Conservation (phyloP, 129 eudicot genomes). For the Erigeron canadensis region DNA sequence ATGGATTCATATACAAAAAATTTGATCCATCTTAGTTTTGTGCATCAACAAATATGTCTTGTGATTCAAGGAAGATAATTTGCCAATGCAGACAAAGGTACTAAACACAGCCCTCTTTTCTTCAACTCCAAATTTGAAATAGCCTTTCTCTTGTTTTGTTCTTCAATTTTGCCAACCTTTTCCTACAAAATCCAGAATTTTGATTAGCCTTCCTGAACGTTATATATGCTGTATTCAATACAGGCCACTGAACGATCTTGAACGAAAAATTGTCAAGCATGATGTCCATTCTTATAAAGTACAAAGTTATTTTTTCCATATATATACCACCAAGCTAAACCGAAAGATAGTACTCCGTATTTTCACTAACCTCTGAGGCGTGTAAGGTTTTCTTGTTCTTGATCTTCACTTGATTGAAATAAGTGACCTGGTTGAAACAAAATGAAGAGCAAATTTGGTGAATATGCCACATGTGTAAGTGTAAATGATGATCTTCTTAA, state of each 20-base stretch:
- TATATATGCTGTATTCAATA: neutral
- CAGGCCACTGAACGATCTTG: no score
- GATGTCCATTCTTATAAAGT: no score
- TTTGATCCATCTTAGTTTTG: slow-evolving; percentile 8
- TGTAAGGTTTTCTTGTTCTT: slow-evolving; percentile 30
- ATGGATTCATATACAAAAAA: slow-evolving; percentile 8
- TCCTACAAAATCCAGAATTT: slow-evolving; percentile 37
- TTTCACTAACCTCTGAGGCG: slow-evolving; percentile 44
- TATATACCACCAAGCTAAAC: no score
- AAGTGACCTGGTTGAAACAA: slow-evolving; percentile 38
- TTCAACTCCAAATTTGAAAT: slow-evolving; percentile 39
- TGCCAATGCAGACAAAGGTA: slow-evolving; percentile 55
- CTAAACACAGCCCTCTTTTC: slow-evolving; percentile 73
- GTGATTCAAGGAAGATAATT: slow-evolving; percentile 38
- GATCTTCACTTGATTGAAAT: slow-evolving; percentile 29
- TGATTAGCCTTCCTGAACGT: neutral
- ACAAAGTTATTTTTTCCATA: no score
- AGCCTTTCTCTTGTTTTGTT: slow-evolving; percentile 27
- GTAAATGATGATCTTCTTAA: neutral
- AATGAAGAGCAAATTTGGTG: slow-evolving; percentile 14
- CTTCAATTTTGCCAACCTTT: slow-evolving; percentile 26
- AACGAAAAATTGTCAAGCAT: no score
- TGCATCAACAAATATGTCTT: slow-evolving; percentile 8
- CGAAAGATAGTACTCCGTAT: no score
- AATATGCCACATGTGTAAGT: no score